Percentiles rank a stretch among this genome's conserved stretches.
Evolutionary conservation across 192 early-diverging fungal species (phyloP).

Genomic region (Glomus cerebriforme): DNA sequence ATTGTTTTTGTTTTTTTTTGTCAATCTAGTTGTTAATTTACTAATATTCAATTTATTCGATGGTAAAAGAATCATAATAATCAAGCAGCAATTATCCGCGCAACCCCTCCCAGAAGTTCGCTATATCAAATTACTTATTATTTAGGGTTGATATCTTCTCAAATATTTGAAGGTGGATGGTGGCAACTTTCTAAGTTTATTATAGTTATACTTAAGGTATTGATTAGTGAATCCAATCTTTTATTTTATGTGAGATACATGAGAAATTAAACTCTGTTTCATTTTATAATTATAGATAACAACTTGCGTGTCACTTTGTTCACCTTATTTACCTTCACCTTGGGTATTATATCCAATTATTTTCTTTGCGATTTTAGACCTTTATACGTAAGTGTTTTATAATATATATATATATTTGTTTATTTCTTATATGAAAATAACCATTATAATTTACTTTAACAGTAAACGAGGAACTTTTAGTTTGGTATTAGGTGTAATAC

Average conservation of each 20-base stretch:
- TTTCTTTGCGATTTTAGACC: constrained; percentile 42
- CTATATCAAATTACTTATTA: neutral
- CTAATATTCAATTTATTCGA: neutral
- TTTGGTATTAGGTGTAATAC: neutral
- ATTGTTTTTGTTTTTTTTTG: neutral
- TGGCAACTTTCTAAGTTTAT: constrained; percentile 21
- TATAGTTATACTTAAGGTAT: constrained; percentile 12
- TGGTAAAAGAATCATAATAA: neutral
- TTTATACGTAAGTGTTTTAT: constrained; percentile 39
- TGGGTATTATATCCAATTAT: constrained; percentile 40
- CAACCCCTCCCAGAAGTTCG: neutral
- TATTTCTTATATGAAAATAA: neutral
- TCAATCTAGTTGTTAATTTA: neutral
- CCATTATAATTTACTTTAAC: neutral
- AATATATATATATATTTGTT: neutral
- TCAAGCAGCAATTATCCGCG: constrained; percentile 1
- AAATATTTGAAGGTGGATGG: neutral
- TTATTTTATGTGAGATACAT: neutral
- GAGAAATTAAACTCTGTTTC: neutral
- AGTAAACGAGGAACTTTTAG: neutral
- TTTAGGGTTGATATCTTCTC: neutral
- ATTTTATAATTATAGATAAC: constrained; percentile 33
- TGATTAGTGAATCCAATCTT: neutral
- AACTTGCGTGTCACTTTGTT: constrained; percentile 40
- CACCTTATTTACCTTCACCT: constrained; percentile 38